Base-by-base conservation (phyloP, 2,329 filamentous ascomycete species). In the Aspergillus quadricinctus region DNA sequence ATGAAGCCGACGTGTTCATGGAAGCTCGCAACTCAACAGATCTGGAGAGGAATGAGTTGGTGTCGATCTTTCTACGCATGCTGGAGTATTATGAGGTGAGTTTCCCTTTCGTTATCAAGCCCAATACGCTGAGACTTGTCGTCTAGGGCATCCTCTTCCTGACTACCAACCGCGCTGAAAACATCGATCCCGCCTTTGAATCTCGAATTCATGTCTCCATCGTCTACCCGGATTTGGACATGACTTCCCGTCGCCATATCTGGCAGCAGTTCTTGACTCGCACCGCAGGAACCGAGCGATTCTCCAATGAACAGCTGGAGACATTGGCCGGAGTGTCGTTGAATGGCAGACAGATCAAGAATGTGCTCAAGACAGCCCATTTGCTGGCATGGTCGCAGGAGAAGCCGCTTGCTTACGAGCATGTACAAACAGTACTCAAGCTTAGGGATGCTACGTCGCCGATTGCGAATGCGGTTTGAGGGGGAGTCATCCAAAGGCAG, bases 181-280 rank as follows among this genome's bases (percentile, higher is more conserved):
- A 72, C 5, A 75, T 80, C 55, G 78, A 80, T 52, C 61, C 68
- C 2, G 78, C 77, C 3, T 78, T 81, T 51, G 72, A 79, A 53
- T 77, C 73, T 28, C 72, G 78, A 7, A 78, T 81, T 37, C 78
- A 71, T 72, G 54, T 72, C 2, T 65, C 63, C 1, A 50, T 69
- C 8, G 40, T 72, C 8, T 80, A 80, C 61, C 61, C 71, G 2
- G 72, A 78, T 10, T 70, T 79, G 3, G 71, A 71, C 29, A 52
- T 52, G 3, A 55, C 66, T 1, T 71, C 72, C 1, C 67, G 77
- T 9, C 68, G 69, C 23, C 70, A 69, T 9, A 69, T 80, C 46
- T 80, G 78, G 78, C 57, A 66, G 17, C 79, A 78, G 56, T 80
- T 80, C 67, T 62, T 80, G 21, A 54, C 6, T 17, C 56, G 54